Percentiles rank a stretch among this genome's conserved stretches.
Conservation (phyloP, 2,329 filamentous ascomycete genomes). For the Trichoderma koningii region DNA sequence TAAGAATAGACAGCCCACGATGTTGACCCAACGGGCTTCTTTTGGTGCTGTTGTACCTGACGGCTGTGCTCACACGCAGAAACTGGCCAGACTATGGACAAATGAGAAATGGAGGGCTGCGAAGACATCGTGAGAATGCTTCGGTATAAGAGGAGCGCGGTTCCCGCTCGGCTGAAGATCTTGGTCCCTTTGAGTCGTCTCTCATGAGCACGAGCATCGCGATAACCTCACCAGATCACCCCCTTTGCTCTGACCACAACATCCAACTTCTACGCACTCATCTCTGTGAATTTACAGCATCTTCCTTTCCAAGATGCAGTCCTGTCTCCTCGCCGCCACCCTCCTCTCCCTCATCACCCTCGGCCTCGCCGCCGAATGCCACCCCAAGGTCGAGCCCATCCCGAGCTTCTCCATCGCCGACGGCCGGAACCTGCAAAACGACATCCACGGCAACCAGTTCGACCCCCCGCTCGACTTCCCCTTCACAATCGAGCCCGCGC, state of each 20-base stretch:
- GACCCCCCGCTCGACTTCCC: background rate
- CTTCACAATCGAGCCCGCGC: background rate
- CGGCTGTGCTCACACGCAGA: too few relatives aligned
- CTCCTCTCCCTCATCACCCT: slow-evolving; percentile 16
- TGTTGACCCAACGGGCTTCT: background rate
- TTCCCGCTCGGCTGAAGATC: slow-evolving; percentile 6
- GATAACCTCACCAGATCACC: background rate
- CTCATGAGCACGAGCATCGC: background rate
- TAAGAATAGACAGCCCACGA: slow-evolving; percentile 6
- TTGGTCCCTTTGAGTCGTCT: background rate
- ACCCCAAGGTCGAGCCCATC: background rate
- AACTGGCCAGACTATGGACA: background rate
- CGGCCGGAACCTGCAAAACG: slow-evolving; percentile 4
- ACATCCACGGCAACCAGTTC: slow-evolving; percentile 18
- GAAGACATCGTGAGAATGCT: background rate
- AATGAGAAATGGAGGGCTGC: background rate
- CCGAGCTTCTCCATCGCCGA: slow-evolving; percentile 14
- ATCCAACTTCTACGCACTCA: background rate
- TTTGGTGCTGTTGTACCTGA: too few relatives aligned
- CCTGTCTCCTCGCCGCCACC: background rate
- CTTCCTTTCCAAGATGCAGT: background rate
- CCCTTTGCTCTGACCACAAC: background rate
- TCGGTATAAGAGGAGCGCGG: background rate
- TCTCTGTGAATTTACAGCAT: background rate
- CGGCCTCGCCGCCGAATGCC: slow-evolving; percentile 4